Base-by-base conservation (phyloP, 1,139 yeast genomes). In the Saccharomyces hybrid region DNA sequence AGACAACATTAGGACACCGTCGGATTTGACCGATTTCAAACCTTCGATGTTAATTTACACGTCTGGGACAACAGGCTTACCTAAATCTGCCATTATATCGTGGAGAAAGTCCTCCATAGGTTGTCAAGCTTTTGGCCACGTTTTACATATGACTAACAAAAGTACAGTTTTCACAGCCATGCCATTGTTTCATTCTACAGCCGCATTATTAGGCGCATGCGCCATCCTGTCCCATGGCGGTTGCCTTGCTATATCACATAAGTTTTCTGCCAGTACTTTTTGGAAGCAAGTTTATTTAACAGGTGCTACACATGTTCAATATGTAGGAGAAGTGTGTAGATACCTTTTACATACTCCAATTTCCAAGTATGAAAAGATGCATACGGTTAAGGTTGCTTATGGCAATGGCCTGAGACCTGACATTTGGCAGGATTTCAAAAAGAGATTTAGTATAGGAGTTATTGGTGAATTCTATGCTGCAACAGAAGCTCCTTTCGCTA, bases 171-270 rank as follows among this genome's bases (percentile, higher is more conserved):
- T 87, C 72, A 88, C 97, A 0, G 89, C 97, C 2, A 91, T 93
- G 98, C 98, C 99, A 0, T 74, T 93, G 59, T 93, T 91, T 67
- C 98, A 93, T 70, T 89, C 97, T 1, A 91, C 98, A 0, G 97
- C 97, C 2, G 86, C 96, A 0, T 79, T 89, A 72, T 74, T 91
- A 57, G 97, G 97, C 3, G 83, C 87, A 13, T 77, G 93, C 67
- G 89, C 96, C 0, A 78, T 86, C 0, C 74, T 86, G 52, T 75
- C 81, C 50, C 86, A 84, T 53, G 97, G 95, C 8, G 82, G 82
- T 1, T 80, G 89, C 63, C 82, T 86, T 50, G 87, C 95, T 0
- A 72, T 91, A 32, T 84, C 95, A 25, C 85, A 84, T 62, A 88
- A 88, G 71, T 93, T 93, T 70, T 86, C 95, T 2, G 85, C 95